Conservation (phyloP, 1,284 basidiomycete genomes). For the Moesziomyces parantarcticus region DNA sequence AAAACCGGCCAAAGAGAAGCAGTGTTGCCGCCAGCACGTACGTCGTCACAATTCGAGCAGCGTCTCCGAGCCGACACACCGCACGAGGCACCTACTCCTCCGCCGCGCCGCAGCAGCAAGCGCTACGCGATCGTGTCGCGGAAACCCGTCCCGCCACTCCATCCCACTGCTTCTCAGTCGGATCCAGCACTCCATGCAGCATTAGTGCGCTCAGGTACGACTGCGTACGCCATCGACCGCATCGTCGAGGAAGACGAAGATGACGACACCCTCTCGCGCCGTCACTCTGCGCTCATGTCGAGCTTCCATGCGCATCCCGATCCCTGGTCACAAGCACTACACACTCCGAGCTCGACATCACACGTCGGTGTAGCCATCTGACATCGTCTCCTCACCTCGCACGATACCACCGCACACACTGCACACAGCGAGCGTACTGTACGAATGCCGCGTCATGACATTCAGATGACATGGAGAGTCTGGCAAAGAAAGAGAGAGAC, state of each 20-base stretch:
- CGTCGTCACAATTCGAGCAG: not conserved
- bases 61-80: slow-evolving; percentile 1
- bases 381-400: not conserved
- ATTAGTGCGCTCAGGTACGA: not conserved
- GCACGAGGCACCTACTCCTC: slow-evolving; percentile 1
- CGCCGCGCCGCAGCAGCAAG: slow-evolving; percentile 27
- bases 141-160: slow-evolving; percentile 1
- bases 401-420: not conserved
- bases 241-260: slow-evolving; percentile 27
- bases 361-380: not conserved
- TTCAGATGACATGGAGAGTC: not conserved
- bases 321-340: not conserved
- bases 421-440: not conserved
- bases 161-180: not conserved
- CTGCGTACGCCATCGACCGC: slow-evolving; percentile 5
- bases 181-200: not conserved
- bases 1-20: not conserved
- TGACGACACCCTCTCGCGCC: not conserved
- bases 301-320: not conserved
- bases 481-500: not conserved
- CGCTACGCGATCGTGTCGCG: slow-evolving; percentile 8
- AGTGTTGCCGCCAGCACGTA: not conserved
- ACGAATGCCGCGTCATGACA: not conserved
- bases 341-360: not conserved
- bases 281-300: slow-evolving; percentile 17